Evolutionary conservation across 2,329 filamentous ascomycete genomes (phyloP), one percentile per base, ranked within the genome.

Genomic region (Colletotrichum camelliae): DNA sequence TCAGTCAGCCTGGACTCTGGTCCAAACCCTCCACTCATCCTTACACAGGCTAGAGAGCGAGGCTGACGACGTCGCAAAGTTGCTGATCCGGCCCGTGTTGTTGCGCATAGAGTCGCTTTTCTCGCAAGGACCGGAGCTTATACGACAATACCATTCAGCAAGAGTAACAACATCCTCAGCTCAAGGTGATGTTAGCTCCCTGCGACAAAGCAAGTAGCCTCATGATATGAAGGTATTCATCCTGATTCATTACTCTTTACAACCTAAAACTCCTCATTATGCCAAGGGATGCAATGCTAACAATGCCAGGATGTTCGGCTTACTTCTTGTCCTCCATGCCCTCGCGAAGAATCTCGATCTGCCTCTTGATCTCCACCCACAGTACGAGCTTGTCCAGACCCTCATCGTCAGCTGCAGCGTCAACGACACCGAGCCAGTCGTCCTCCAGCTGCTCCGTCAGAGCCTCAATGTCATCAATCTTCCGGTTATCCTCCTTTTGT

Each of bases 291-390:
- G 43, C 31, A 29, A 67, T 10, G 58, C 48, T 31, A 12, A 57
- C 48, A 29, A 52, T 52, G 43, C 65, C 15, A 55, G 15, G 8
- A 67, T 2, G 13, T 10, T 21, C 16, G 16, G 27, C 16, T 64
- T 64, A 75, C 8, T 70, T 67, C 35, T 83, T 80, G 7, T 84
- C 82, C 5, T 88, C 88, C 85, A 94, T 89, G 29, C 93, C 91
- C 71, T 92, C 88, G 57, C 91, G 88, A 37, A 94, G 83, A 43
- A 90, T 89, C 72, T 88, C 86, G 71, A 94, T 86, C 82, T 94
- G 92, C 81, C 89, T 91, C 86, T 91, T 90, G 77, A 94, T 90
- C 80, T 91, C 89, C 5, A 88, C 85, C 91, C 91, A 93, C 58
- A 94, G 82, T 5, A 89, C 80, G 74, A 91, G 85, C 33, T 88